A percentile compares a stretch with the other conserved stretches of the same genome.
Conservation (phyloP, 1,284 basidiomycete genomes). For the Trametes hirsuta region DNA sequence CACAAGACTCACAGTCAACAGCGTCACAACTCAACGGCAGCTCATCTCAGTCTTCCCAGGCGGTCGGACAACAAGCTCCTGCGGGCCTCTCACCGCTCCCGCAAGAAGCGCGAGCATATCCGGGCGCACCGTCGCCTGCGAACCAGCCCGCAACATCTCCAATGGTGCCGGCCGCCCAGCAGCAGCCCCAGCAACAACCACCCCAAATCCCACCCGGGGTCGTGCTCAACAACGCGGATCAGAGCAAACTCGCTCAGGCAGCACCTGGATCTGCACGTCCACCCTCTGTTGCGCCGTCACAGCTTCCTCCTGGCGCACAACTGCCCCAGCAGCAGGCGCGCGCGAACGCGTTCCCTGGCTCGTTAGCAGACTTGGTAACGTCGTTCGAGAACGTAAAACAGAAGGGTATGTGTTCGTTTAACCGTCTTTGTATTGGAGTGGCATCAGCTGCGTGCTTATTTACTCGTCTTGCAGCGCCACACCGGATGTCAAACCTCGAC, state of each 20-base stretch:
- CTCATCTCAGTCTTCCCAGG: conserved; percentile 14
- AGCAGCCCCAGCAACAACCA: conserved; percentile 19
- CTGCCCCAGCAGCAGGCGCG: conserved; percentile 34
- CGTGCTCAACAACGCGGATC: conserved; percentile 48
- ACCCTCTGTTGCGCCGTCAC: conserved; percentile 37
- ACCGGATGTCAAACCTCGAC: conserved; percentile 84
- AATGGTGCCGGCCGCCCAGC: conserved; percentile 35
- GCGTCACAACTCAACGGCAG: conserved; percentile 27
- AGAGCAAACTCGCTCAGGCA: conserved; percentile 21
- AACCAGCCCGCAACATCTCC: conserved; percentile 31
- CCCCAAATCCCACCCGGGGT: conserved; percentile 74
- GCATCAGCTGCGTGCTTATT: conserved; percentile 4
- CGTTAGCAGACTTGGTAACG: conserved; percentile 90
- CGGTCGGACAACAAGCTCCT: conserved; percentile 18
- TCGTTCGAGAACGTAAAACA: conserved; percentile 97
- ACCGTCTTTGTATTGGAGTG: not conserved
- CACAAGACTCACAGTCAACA: conserved; percentile 26
- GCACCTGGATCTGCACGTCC: conserved; percentile 31
- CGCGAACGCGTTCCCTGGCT: conserved; percentile 70
- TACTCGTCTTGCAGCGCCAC: conserved; percentile 56
- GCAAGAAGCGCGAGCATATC: conserved; percentile 61
- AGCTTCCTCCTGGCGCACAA: conserved; percentile 33
- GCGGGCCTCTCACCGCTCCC: conserved; percentile 57
- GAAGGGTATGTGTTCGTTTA: conserved; percentile 64
- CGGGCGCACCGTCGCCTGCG: conserved; percentile 34